These are phyloP conservation scores for Circinella minor DNA, from an alignment of 371 early-diverging fungal species.

Conservation along the genomic window DNA sequence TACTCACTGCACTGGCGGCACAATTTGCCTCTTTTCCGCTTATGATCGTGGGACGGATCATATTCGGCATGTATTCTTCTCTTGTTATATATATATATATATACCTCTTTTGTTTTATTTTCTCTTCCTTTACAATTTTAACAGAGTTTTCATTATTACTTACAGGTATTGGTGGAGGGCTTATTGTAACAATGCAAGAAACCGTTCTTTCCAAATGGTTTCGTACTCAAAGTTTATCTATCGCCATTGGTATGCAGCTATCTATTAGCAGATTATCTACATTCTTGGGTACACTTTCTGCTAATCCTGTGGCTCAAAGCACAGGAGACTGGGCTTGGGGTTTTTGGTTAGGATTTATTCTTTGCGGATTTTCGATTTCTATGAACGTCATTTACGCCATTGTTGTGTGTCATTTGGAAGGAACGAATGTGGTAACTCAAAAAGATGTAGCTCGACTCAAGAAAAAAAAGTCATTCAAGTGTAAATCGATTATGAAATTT, in stretches of 20 bases:
- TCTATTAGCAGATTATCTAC: conserved; percentile 54
- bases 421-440: conserved; percentile 23
- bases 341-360: conserved; percentile 54
- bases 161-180: conserved; percentile 46
- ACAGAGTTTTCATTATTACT: no score
- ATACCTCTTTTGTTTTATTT: no score
- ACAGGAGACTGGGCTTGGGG: conserved; percentile 56
- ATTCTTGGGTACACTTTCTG: conserved; percentile 53
- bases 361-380: conserved; percentile 51
- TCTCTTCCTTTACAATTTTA: no score
- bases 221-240: conserved; percentile 39
- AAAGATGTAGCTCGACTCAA: conserved; percentile 29
- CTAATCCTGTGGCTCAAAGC: conserved; percentile 42
- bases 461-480: conserved; percentile 41
- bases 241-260: conserved; percentile 55
- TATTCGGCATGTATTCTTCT: conserved; percentile 36
- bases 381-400: conserved; percentile 54
- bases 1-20: conserved; percentile 53
- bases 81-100: no score
- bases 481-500: conserved; percentile 46
- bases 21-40: conserved; percentile 41
- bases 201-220: conserved; percentile 64
- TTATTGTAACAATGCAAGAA: conserved; percentile 65
- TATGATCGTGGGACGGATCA: conserved; percentile 53
- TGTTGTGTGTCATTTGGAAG: conserved; percentile 40